phyloP scores from a whole-genome alignment of 257 asterid species.

The Solanum bulbocastanum region DNA sequence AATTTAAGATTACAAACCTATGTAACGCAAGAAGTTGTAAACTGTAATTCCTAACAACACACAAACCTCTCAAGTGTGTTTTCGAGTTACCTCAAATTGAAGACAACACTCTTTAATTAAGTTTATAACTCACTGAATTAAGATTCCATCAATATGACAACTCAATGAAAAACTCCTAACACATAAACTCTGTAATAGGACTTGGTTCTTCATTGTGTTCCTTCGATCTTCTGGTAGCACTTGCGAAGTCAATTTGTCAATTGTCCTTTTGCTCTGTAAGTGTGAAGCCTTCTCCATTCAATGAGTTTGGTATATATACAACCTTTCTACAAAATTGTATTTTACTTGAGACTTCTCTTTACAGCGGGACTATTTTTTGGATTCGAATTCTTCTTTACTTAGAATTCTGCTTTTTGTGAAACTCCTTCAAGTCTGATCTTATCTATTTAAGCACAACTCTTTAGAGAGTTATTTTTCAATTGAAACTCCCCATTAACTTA shows the following conservation, averaged over 20 bases:
- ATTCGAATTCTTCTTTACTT: too few species aligned
- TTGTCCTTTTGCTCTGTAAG: neutral
- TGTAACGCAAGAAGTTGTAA: neutral
- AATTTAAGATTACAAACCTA: neutral
- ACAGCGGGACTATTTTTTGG: too few species aligned
- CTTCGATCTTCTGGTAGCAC: neutral
- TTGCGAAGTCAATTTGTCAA: neutral
- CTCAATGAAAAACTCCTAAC: neutral
- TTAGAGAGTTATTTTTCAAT: too few species aligned
- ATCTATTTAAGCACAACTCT: too few species aligned
- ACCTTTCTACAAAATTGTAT: too few species aligned
- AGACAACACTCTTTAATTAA: neutral
- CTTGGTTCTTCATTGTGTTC: neutral
- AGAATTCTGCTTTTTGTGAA: too few species aligned
- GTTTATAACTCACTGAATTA: neutral
- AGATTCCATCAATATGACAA: too few species aligned
- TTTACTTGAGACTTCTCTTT: too few species aligned
- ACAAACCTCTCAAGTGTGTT: neutral
- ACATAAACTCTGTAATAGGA: neutral
- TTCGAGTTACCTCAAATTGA: neutral
- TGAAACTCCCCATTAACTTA: too few species aligned
- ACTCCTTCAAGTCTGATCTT: too few species aligned
- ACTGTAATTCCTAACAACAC: neutral
- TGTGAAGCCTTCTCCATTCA: neutral
- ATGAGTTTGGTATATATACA: too few species aligned